phyloP scores from a whole-genome alignment of 148 eudicot genomes.

The Arbutus unedo region DNA sequence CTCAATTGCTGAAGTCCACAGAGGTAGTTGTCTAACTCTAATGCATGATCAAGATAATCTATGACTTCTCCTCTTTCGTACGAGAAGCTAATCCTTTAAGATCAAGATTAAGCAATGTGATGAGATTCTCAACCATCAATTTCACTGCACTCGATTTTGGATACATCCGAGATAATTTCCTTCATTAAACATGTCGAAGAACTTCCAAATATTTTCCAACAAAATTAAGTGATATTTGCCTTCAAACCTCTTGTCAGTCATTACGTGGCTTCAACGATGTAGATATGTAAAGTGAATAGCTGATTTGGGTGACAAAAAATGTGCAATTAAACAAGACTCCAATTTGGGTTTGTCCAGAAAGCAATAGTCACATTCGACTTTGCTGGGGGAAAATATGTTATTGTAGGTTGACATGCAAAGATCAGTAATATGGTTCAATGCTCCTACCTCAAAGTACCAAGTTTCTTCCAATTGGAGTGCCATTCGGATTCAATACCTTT shows the following conservation, averaged over 20 bases:
- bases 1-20: too few species aligned
- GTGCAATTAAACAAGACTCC: not conserved
- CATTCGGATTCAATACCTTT: not conserved
- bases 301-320: not conserved
- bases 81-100: not conserved
- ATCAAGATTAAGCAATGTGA: not conserved
- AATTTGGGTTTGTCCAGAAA: not conserved
- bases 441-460: not conserved
- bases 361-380: not conserved
- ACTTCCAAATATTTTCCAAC: not conserved
- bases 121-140: not conserved
- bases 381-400: not conserved
- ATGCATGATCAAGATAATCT: not conserved
- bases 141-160: not conserved
- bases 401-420: not conserved
- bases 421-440: not conserved
- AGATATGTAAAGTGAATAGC: not conserved
- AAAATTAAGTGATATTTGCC: not conserved
- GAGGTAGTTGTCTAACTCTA: not conserved
- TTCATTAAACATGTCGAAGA: not conserved
- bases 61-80: not conserved
- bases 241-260: not conserved
- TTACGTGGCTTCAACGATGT: not conserved
- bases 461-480: not conserved
- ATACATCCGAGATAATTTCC: too few species aligned